Evolutionary conservation across 2,329 filamentous ascomycete genomes (phyloP).

Genomic region (Aspergillus sp.): DNA sequence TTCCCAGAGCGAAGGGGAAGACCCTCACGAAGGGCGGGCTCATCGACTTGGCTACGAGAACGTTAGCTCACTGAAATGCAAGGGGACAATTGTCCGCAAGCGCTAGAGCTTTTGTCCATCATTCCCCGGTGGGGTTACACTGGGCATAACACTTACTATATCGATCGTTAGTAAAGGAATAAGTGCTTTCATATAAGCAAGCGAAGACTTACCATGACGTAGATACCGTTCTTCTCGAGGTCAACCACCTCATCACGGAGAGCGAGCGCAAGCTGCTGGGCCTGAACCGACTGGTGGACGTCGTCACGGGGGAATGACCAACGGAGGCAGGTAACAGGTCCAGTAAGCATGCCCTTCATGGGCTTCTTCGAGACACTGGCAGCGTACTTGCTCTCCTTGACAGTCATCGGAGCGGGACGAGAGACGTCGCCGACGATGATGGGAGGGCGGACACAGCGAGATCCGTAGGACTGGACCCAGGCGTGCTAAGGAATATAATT

Average conservation of each 20-base stretch:
- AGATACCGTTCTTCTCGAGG: constrained; percentile 91
- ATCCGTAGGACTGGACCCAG: constrained; percentile 98
- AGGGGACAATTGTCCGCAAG: too few species aligned
- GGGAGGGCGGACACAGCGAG: constrained; percentile 92
- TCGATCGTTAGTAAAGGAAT: too few species aligned
- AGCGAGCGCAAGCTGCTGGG: constrained; percentile 94
- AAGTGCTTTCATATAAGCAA: too few species aligned
- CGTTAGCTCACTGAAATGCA: not conserved
- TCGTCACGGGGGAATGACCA: constrained; percentile 99
- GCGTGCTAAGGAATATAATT: constrained; percentile 50
- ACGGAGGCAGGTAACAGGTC: constrained; percentile 94
- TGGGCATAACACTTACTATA: too few species aligned
- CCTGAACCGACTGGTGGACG: constrained; percentile 97
- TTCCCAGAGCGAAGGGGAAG: constrained; percentile 87
- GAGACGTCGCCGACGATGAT: constrained; percentile 99
- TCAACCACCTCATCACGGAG: constrained; percentile 98
- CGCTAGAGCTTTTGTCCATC: too few species aligned
- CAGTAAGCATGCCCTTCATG: constrained; percentile 99
- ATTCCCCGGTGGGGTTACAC: too few species aligned
- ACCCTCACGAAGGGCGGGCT: constrained; percentile 98
- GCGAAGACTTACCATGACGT: constrained; percentile 67
- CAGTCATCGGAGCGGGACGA: constrained; percentile 92
- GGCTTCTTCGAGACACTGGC: constrained; percentile 94
- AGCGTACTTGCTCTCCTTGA: constrained; percentile 99
- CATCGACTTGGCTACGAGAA: constrained; percentile 65